phyloP scores from a whole-genome alignment of 179 eudicot species.

The Pouteria campechiana region DNA sequence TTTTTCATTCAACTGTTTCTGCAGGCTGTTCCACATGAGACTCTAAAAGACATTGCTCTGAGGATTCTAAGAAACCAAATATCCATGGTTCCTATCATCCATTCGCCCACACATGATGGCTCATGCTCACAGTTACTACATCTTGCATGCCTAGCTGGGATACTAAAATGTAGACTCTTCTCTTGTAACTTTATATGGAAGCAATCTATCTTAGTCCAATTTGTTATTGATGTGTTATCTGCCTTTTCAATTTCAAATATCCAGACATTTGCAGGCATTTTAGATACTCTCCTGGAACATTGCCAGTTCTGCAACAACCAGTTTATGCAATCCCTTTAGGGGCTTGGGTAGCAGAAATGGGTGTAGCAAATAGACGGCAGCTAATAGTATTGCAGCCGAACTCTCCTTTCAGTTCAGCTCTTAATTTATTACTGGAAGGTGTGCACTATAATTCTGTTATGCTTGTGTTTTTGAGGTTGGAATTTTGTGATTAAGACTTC shows the following conservation, averaged over 20 bases:
- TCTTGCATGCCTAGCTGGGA: constrained; percentile 41
- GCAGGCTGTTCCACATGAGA: constrained; percentile 47
- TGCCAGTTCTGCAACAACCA: constrained; percentile 34
- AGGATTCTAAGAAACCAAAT: constrained; percentile 29
- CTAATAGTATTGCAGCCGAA: constrained; percentile 15
- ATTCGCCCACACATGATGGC: constrained; percentile 17
- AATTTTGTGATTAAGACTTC: too few relatives aligned
- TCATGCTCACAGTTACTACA: constrained; percentile 28
- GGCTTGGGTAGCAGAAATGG: constrained; percentile 20
- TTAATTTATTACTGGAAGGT: constrained; percentile 25
- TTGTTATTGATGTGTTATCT: neutral
- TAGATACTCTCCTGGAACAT: constrained; percentile 12
- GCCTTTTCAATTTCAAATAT: neutral
- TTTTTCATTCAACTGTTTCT: neutral
- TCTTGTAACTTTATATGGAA: neutral
- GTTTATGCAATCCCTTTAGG: constrained; percentile 28
- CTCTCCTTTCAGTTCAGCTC: constrained; percentile 25
- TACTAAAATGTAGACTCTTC: constrained; percentile 24
- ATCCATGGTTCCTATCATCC: constrained; percentile 33
- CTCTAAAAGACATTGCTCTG: constrained; percentile 29
- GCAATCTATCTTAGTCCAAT: too few relatives aligned
- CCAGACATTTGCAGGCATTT: constrained; percentile 38
- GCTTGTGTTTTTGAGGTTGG: too few relatives aligned
- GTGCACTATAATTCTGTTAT: too few relatives aligned
- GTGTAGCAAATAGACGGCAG: constrained; percentile 12